Evolutionary conservation across 2,329 filamentous ascomycete genomes (phyloP), one percentile per base, ranked within the genome.

Genomic region (Didymella segeticola): DNA sequence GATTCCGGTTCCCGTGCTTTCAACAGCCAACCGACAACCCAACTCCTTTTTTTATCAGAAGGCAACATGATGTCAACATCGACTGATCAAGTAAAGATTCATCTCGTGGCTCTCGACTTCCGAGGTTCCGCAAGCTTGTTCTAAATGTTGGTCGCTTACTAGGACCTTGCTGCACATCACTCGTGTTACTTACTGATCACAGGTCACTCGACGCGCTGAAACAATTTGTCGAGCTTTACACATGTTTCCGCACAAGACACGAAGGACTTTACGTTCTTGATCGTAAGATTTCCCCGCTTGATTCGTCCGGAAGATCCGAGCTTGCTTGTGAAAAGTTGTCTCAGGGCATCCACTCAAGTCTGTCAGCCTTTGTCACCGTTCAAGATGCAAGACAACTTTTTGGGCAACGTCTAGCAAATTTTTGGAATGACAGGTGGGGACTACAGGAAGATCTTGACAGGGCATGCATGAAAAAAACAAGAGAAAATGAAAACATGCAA

Each of bases 371-470:
- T 56, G 47, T 56, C 46, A 23, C 43, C 14, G 25, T 42, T 43
- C 14, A 22, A 15, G 29, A 39, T 38, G 20, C 38, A 37, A 31
- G 22, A 42, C 22, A 36, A 36, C 46, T 20, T 47, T 51, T 48
- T 26, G 20, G 15, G 7, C 14, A 27, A 34, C 15, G 50, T 47
- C 23, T 7, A 43, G 41, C 49, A 54, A 31, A 42, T 30, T 46
- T 46, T 52, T 54, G 31, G 47, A 47, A 38, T 45, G 47, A 53
- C 43, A 37, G 34, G 43, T 63, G 60, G 50, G 34, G 47, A 50
- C 41, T 39, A 47, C 53, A 48, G 50, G 58, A 51, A 27, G 43
- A 53, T 52, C 50, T 31, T 43, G 34, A 47, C 41, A 30, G 42
- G 36, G 30, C 26, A 33, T 17, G 26, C 38, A 45, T 41, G 38